These are phyloP conservation scores for Benincasa hispida DNA, from an alignment of 306 rosid genomes.

Conservation along the genomic window DNA sequence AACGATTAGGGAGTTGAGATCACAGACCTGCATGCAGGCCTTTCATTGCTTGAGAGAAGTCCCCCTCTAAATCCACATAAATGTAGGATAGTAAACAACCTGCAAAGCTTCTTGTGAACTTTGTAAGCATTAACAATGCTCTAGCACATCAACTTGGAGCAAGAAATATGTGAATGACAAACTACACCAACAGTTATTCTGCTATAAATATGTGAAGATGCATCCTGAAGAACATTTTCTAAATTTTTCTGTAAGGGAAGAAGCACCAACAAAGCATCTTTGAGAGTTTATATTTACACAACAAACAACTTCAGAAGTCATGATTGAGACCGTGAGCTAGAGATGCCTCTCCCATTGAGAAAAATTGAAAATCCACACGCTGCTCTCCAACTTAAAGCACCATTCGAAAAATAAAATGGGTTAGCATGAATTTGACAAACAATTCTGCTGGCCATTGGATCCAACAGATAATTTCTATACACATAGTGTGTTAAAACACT, in stretches of 20 bases:
- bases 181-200: constrained; percentile 11
- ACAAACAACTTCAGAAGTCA: constrained; percentile 19
- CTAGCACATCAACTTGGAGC: neutral
- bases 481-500: neutral
- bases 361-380: neutral
- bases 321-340: constrained; percentile 11
- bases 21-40: constrained; percentile 48
- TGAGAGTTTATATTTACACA: constrained; percentile 12
- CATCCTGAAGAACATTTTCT: constrained; percentile 15
- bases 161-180: neutral
- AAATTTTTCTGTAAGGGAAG: constrained; percentile 31
- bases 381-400: neutral
- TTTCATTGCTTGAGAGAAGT: constrained; percentile 41
- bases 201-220: constrained; percentile 21
- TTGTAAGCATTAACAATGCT: neutral
- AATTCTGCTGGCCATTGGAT: neutral
- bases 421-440: neutral
- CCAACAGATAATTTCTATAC: neutral
- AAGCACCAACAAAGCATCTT: constrained; percentile 20
- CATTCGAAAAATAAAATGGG: neutral
- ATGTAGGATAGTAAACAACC: constrained; percentile 50
- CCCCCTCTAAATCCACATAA: constrained; percentile 59
- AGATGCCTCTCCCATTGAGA: constrained; percentile 35
- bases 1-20: neutral
- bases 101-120: constrained; percentile 34